Evolutionary conservation across 768 basidiomycete species (phyloP), one percentile per base, ranked within the genome.

Genomic region (Hygrocybe coccinea): DNA sequence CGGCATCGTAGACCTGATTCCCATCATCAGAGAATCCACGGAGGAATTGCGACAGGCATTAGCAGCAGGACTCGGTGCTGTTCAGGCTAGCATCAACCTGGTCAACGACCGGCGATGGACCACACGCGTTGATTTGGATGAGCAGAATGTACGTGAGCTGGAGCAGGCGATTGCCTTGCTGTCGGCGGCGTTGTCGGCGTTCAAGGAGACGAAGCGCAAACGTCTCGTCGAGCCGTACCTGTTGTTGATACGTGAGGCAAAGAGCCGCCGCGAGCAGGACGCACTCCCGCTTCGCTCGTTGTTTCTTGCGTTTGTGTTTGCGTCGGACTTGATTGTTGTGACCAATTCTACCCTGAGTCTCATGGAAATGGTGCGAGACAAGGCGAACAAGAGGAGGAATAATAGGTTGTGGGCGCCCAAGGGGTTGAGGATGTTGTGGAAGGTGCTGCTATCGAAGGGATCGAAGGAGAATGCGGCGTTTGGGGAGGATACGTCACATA

Each of bases 281-380:
- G 43, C 53, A 3, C 38, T 61, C 14, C 59, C 25, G 9, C 45
- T 48, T 25, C 55, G 76, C 33, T 75, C 78, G 2, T 66, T 79
- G 2, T 79, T 73, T 53, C 66, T 75, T 12, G 76, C 75, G 45
- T 78, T 78, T 52, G 75, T 78, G 1, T 78, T 76, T 62, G 71
- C 71, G 37, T 74, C 75, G 54, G 68, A 74, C 25, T 59, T 79
- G 9, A 71, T 77, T 21, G 69, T 70, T 1, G 77, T 76, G 41
- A 69, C 75, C 0, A 71, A 74, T 10, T 65, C 69, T 8, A 64
- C 76, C 2, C 56, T 65, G 11, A 65, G 64, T 12, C 57, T 77
- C 3, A 58, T 78, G 21, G 52, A 59, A n/a, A 54, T 72, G 21
- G 49, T 73, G 4, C 56, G 71, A 5, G 69, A 70, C 8, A 61